phyloP scores from a whole-genome alignment of 768 basidiomycete genomes.

The Tephrocybe sp. region DNA sequence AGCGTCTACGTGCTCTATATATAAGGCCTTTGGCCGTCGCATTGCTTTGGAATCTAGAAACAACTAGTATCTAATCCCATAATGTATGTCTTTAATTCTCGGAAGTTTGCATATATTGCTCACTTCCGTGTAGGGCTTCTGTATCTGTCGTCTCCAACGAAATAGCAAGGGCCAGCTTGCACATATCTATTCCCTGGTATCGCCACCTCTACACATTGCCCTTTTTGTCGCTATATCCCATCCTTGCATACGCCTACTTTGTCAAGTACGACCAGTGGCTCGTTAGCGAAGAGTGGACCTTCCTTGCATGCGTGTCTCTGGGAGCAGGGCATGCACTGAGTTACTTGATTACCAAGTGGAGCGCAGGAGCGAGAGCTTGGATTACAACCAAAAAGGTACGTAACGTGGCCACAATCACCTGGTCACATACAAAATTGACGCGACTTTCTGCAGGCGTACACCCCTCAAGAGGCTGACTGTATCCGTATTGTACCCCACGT shows the following conservation, averaged over 20 bases:
- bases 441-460: slow-evolving; percentile 46
- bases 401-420: slow-evolving; percentile 1
- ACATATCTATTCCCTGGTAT: slow-evolving; percentile 66
- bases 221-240: slow-evolving; percentile 78
- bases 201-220: slow-evolving; percentile 74
- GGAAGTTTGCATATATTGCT: slow-evolving; percentile 1
- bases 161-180: slow-evolving; percentile 66
- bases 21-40: slow-evolving; percentile 9
- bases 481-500: slow-evolving; percentile 78
- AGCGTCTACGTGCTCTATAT: background rate
- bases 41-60: slow-evolving; percentile 1
- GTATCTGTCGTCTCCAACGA: slow-evolving; percentile 64
- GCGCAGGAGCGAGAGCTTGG: slow-evolving; percentile 71
- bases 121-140: slow-evolving; percentile 33
- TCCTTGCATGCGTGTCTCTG: slow-evolving; percentile 84
- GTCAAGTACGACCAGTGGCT: slow-evolving; percentile 90
- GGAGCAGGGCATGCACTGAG: slow-evolving; percentile 89
- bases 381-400: slow-evolving; percentile 78
- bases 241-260: slow-evolving; percentile 90
- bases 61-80: slow-evolving; percentile 11
- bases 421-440: background rate
- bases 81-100: slow-evolving; percentile 14
- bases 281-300: slow-evolving; percentile 96
- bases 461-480: slow-evolving; percentile 72
- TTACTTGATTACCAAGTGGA: slow-evolving; percentile 92